Conservation (phyloP, 177 flowering plant species). For the Vitis hybrid region DNA sequence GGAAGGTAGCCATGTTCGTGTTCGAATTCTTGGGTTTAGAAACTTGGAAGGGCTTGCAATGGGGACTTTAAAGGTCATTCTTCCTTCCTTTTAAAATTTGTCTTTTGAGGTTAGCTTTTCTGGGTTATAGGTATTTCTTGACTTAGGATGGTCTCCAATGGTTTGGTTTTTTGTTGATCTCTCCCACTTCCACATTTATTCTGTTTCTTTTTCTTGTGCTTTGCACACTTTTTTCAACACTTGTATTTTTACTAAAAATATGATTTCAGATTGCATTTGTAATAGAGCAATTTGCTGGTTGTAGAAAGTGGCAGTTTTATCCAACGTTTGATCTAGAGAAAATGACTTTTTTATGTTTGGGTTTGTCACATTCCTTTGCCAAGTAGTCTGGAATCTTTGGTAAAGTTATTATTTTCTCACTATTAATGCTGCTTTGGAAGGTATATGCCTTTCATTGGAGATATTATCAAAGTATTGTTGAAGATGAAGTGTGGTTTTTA, state of each 20-base stretch:
- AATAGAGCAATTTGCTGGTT: too few relatives aligned
- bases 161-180: too few relatives aligned
- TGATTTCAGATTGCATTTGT: too few relatives aligned
- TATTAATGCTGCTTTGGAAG: background rate
- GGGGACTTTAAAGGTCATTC: slow-evolving; percentile 72
- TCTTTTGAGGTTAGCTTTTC: background rate
- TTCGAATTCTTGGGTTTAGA: slow-evolving; percentile 76
- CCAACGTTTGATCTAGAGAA: background rate
- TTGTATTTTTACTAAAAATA: background rate
- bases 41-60: slow-evolving; percentile 87
- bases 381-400: background rate
- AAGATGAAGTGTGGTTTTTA: background rate
- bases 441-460: background rate
- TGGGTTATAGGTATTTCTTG: background rate
- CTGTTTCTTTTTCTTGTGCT: too few relatives aligned
- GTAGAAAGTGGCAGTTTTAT: background rate
- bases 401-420: background rate
- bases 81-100: background rate
- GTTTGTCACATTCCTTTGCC: background rate
- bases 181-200: too few relatives aligned
- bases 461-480: background rate
- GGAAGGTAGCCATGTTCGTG: slow-evolving; percentile 74
- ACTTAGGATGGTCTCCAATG: too few relatives aligned
- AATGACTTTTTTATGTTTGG: background rate
- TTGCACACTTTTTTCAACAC: background rate